Base-by-base conservation (phyloP, 192 early-diverging fungal species). In the Rhizophagus prolifer region DNA sequence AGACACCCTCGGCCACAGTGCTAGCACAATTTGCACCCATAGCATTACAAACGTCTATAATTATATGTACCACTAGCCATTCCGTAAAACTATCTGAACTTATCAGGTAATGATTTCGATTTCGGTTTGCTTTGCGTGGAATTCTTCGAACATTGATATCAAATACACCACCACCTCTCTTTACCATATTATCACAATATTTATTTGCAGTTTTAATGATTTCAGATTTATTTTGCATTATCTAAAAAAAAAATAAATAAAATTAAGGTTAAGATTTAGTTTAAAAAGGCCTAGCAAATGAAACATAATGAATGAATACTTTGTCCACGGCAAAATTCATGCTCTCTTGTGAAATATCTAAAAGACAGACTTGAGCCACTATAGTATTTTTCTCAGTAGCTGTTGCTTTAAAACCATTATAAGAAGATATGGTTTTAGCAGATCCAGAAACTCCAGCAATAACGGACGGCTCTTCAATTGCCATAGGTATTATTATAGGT, bases 1-100 rank as follows among this genome's bases (percentile, higher is more conserved):
- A 90, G 14, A 88, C 84, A 1, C 91, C 91, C 70, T 93, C 92
- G 9, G 91, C 88, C 0, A 93, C 92, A 2, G 87, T 88, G 64
- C 82, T 88, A 61, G 90, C 89, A 65, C 87, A 88, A 75, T 93
- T 93, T 26, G 92, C 92, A 58, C 92, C 92, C 92, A 93, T 93
- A 38, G 92, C 90, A 79, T 93, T 90, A 65, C 91, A 91, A 1
- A 93, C 92, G 80, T 93, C 92, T 44, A 93, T 82, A 75, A 91
- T 90, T 30, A 93, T 77, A 65, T 93, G 92, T 8, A 92, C 90
- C 23, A 93, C 87, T n/a, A 93, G 73, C 91, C 90, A 91, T 58
- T 88, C 84, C 19, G 72, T 81, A 54, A 71, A 78, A 23, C 38
- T 59, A 6, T 70, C 78, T 38, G n/a, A 47, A 70, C 14, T 25